Evolutionary conservation across 257 asterid species (phyloP), one percentile per base, ranked within the genome.

Genomic region (Euphrasia confusa): DNA sequence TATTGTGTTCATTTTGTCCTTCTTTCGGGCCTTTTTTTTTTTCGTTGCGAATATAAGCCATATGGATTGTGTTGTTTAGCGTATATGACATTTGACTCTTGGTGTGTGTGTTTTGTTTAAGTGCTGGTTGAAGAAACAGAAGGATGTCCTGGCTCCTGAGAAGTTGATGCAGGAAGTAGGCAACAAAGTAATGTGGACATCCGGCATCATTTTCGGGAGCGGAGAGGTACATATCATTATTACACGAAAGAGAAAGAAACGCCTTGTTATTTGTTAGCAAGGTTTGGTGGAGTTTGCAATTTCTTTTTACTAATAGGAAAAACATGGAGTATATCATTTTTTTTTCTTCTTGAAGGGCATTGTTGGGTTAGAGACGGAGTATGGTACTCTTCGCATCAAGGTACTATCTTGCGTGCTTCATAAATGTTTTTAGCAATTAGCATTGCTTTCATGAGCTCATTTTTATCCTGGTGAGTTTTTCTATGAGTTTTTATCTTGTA

Each of bases 101-200:
- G 24, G 24, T 21, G 24, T 80, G 68, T 53, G 57, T 72, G 70
- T 63, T 72, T 3, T 40, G 24, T 21, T 21, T 21, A 21, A 92
- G 99, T 92, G 99, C 77, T 92, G 97, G 99, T 75, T 89, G 88
- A 92, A 92, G 86, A 88, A 86, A 65, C 99, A 92, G 77, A 81
- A 77, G 74, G 99, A 92, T 74, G 78, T 68, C 48, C 68, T 89
- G 77, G 56, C 60, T 68, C 97, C 99, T 6, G 96, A 83, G 3
- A 75, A 45, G 78, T 1, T 21, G 24, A 0, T 21, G 24, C 85
- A 68, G 58, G 85, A 73, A 18, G 55, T 67, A 13, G 90, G 84
- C 59, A 73, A 78, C 61, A 72, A 67, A 37, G 10, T 33, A 53
- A 76, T 84, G 95, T 92, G 99, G 99, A 92, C 95, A 42, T 89